A percentile compares a stretch with the other conserved stretches of the same genome.
Conservation (phyloP, 2,329 filamentous ascomycete species). For the Colletotrichum camelliae region DNA sequence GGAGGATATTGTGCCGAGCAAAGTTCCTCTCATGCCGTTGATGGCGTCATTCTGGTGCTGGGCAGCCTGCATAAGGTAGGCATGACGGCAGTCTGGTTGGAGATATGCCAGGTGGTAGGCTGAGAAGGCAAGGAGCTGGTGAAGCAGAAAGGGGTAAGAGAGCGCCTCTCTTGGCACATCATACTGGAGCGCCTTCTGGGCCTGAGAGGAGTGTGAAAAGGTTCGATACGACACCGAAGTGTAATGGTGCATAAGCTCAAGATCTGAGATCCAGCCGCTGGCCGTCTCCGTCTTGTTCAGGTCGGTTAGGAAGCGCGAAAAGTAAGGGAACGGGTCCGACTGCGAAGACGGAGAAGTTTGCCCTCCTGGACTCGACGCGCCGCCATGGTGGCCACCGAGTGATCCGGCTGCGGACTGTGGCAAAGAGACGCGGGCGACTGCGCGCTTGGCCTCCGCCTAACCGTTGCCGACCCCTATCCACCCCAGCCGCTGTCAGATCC, state of each 20-base stretch:
- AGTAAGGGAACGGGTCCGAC: conserved; percentile 24
- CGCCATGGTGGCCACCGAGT: not conserved
- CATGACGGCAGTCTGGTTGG: conserved; percentile 27
- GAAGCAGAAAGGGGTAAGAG: conserved; percentile 32
- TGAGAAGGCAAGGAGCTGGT: conserved; percentile 36
- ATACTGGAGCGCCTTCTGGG: conserved; percentile 27
- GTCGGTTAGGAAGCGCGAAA: conserved; percentile 27
- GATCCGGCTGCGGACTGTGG: conserved; percentile 10
- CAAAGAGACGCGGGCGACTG: conserved; percentile 9
- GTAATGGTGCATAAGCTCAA: conserved; percentile 43
- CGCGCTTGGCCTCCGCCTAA: conserved; percentile 10
- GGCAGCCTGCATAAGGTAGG: conserved; percentile 32
- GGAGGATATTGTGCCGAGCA: conserved; percentile 28
- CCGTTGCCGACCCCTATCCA: not conserved
- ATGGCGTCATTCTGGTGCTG: conserved; percentile 39
- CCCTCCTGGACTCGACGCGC: not conserved
- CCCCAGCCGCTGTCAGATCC: not conserved
- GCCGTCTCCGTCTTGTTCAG: conserved; percentile 23
- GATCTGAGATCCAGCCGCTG: conserved; percentile 38
- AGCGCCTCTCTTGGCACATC: conserved; percentile 31
- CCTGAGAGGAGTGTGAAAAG: conserved; percentile 26
- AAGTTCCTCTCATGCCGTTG: conserved; percentile 30
- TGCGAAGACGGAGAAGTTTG: conserved; percentile 6
- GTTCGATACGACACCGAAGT: conserved; percentile 34
- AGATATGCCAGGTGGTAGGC: conserved; percentile 35